Percentiles rank a stretch among this genome's conserved stretches.
phyloP scores from a whole-genome alignment of 331 rosid species.

The Pyracantha coccinea region DNA sequence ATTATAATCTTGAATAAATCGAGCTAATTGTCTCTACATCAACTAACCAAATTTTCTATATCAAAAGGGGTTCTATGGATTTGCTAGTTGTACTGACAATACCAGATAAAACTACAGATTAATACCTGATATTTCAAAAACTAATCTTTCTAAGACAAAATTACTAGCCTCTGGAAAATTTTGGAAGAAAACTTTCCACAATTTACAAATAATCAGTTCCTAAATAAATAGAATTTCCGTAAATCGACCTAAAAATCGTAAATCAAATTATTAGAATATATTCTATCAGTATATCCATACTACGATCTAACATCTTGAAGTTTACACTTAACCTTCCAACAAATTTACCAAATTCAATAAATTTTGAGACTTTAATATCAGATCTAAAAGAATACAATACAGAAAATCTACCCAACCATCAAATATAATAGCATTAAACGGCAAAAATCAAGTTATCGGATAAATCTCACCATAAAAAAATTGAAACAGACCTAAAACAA shows the following conservation, averaged over 20 bases:
- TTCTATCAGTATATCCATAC: neutral
- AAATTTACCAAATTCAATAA: neutral
- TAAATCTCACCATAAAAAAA: no score
- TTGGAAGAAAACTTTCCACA: no score
- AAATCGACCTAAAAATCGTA: neutral
- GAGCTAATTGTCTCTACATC: neutral
- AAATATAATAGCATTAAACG: neutral
- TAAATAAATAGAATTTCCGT: neutral
- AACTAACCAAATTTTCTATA: neutral
- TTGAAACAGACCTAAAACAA: conserved; percentile 5
- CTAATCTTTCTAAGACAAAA: no score
- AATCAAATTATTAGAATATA: neutral
- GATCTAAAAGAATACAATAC: neutral
- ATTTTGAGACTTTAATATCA: neutral
- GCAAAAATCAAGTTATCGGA: neutral
- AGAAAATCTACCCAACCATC: neutral
- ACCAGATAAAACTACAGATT: neutral
- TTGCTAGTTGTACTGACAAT: neutral
- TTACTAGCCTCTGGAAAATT: no score
- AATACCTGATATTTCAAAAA: no score
- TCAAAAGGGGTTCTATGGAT: neutral
- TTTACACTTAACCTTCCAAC: neutral
- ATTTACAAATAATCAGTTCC: no score
- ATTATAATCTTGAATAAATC: neutral
- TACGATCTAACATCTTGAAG: neutral